Conservation (phyloP, 2,329 filamentous ascomycete genomes). For the Atkinsonella hypoxylon region DNA sequence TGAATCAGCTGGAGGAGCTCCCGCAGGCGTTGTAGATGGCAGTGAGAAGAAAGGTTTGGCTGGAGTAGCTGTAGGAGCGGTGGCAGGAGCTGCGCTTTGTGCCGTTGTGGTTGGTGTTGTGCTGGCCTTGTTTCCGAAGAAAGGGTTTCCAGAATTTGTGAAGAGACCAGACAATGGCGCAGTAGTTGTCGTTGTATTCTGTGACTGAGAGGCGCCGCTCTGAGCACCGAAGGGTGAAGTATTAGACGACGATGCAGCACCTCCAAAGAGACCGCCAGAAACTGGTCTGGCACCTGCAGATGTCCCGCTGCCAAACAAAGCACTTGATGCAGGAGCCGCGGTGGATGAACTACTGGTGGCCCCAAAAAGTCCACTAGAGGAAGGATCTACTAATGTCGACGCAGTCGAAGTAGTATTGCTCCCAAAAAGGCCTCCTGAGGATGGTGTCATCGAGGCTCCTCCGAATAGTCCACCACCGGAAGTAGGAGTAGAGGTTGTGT, state of each 20-base stretch:
- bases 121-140: slow-evolving; percentile 19
- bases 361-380: slow-evolving; percentile 13
- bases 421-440: slow-evolving; percentile 10
- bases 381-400: slow-evolving; percentile 10
- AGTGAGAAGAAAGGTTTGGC: slow-evolving; percentile 11
- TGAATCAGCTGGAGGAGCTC: slow-evolving; percentile 34
- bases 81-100: slow-evolving; percentile 1
- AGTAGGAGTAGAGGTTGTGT: slow-evolving; percentile 15
- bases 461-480: slow-evolving; percentile 20
- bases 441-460: slow-evolving; percentile 10
- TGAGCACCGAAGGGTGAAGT: slow-evolving; percentile 9
- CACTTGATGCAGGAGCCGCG: slow-evolving; percentile 5
- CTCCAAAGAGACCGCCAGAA: slow-evolving; percentile 15
- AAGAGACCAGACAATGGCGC: slow-evolving; percentile 20
- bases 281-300: slow-evolving; percentile 13
- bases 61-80: slow-evolving; percentile 15
- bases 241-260: slow-evolving; percentile 7
- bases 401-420: slow-evolving; percentile 3
- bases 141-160: slow-evolving; percentile 12
- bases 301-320: slow-evolving; percentile 7
- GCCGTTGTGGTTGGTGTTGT: background rate
- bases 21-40: slow-evolving; percentile 32
- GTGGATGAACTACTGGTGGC: slow-evolving; percentile 8
- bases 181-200: slow-evolving; percentile 14
- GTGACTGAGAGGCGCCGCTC: slow-evolving; percentile 8